Evolutionary conservation across 2,329 filamentous ascomycete genomes (phyloP), one percentile per base, ranked within the genome.

Genomic region (Phyllosticta citribraziliensis): DNA sequence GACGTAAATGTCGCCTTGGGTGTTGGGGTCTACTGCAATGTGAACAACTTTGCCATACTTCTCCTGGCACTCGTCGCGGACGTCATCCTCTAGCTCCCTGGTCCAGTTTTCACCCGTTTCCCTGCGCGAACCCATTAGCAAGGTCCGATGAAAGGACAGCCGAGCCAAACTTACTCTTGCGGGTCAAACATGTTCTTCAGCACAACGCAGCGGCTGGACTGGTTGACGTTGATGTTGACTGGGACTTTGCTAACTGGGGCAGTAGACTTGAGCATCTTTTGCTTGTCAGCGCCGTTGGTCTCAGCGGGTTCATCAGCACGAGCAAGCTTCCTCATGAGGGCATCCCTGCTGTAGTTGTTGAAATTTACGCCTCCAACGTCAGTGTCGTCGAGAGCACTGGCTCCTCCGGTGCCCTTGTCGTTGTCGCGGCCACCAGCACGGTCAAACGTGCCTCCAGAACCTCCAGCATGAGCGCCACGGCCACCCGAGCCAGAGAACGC

Each of bases 331-430:
- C 91, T 86, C 94, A 99, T 99, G 77, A 99, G 87, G 72, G 92
- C 90, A 80, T 97, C 91, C 78, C 94, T 90, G 82, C 91, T 96
- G 80, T 96, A 97, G 77, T 97, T 97, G 83, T 91, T 96, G 88
- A 97, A 97, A 79, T 97, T 97, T 76, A 99, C 93, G 72, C 94
- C 94, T 57, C 89, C 91, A 73, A 99, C 94, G 75, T 99, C 94
- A 64, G 92, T 96, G 73, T 99, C 94, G 77, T 99, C 94, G 58
- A 99, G 81, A 69, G 94, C 94, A 78, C 92, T 96, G 56, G 93
- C 93, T 68, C 91, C 91, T 63, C 89, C 89, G 54, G 89, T 84
- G 66, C 84, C 84, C 76, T 97, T 96, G 70, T 96, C 91, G 73
- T 87, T 90, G 70, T 96, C 91, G 69, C 92, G 87, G 67, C 88